A percentile compares a stretch with the other conserved stretches of the same genome.
phyloP scores from a whole-genome alignment of 1,139 yeast genomes.

The Saccharomyces pastorianus region DNA sequence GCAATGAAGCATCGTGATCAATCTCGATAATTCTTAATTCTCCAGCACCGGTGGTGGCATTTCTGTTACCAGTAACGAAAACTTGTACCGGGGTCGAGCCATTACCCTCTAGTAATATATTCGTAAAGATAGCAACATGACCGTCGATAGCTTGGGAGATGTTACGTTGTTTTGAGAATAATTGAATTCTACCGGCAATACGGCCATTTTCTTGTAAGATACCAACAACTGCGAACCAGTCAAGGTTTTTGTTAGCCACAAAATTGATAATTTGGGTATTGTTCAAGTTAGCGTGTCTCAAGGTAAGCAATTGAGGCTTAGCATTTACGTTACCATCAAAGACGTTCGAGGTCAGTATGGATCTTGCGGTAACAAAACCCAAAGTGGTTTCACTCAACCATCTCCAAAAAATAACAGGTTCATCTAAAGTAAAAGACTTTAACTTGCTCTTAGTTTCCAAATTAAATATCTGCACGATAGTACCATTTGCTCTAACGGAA shows the following conservation, averaged over 20 bases:
- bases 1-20: slow-evolving; percentile 81
- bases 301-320: slow-evolving; percentile 73
- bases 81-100: slow-evolving; percentile 62
- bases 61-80: slow-evolving; percentile 81
- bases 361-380: slow-evolving; percentile 76
- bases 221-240: slow-evolving; percentile 95
- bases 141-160: slow-evolving; percentile 97
- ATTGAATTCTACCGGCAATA: slow-evolving; percentile 93
- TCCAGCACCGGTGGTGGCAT: slow-evolving; percentile 70
- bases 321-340: slow-evolving; percentile 68
- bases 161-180: slow-evolving; percentile 78
- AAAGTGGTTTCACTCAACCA: slow-evolving; percentile 72
- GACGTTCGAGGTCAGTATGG: slow-evolving; percentile 75
- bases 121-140: slow-evolving; percentile 88
- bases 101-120: slow-evolving; percentile 66
- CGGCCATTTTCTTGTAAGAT: slow-evolving; percentile 92
- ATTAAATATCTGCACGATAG: slow-evolving; percentile 90
- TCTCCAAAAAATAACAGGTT: slow-evolving; percentile 92
- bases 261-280: slow-evolving; percentile 88
- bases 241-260: slow-evolving; percentile 68
- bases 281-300: slow-evolving; percentile 71
- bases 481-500: slow-evolving; percentile 93
- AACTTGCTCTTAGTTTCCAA: slow-evolving; percentile 80
- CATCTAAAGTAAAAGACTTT: slow-evolving; percentile 78
- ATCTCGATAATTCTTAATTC: slow-evolving; percentile 90